Conservation (phyloP, 305 asterid genomes). For the Rubia peregrina region DNA sequence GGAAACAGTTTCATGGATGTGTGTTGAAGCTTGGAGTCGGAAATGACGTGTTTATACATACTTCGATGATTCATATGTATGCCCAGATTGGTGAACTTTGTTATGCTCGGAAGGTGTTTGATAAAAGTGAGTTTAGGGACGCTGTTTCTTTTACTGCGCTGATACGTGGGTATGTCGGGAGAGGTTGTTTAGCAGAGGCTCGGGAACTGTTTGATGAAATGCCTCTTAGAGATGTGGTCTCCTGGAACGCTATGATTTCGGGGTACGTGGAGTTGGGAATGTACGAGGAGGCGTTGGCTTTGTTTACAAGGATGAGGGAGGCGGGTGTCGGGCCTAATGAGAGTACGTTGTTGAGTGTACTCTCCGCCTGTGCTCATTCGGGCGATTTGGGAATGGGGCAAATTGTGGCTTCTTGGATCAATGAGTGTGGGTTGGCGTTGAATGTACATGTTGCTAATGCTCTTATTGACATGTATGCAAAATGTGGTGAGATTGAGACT, state of each 20-base stretch:
- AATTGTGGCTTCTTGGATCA: slow-evolving; percentile 42
- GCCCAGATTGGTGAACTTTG: slow-evolving; percentile 15
- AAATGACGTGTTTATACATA: slow-evolving; percentile 35
- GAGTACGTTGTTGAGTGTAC: slow-evolving; percentile 53
- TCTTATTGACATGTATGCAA: slow-evolving; percentile 68
- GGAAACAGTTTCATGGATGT: slow-evolving; percentile 59
- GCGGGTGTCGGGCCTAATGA: slow-evolving; percentile 35
- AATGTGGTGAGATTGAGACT: slow-evolving; percentile 40
- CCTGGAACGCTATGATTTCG: slow-evolving; percentile 62
- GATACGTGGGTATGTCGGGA: slow-evolving; percentile 40
- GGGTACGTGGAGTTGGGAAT: slow-evolving; percentile 48
- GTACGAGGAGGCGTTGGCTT: slow-evolving; percentile 41
- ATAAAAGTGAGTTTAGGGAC: slow-evolving; percentile 45
- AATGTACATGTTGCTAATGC: slow-evolving; percentile 47
- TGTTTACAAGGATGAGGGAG: slow-evolving; percentile 48
- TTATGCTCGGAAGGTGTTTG: slow-evolving; percentile 33
- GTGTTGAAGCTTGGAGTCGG: slow-evolving; percentile 45
- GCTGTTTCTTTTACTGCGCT: slow-evolving; percentile 67
- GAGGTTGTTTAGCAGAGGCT: slow-evolving; percentile 44
- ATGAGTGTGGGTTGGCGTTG: slow-evolving; percentile 20
- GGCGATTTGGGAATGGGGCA: slow-evolving; percentile 40
- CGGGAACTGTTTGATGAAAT: slow-evolving; percentile 47
- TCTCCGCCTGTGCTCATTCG: slow-evolving; percentile 47
- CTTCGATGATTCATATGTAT: slow-evolving; percentile 58
- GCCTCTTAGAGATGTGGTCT: slow-evolving; percentile 53